Percentiles rank a stretch among this genome's conserved stretches.
Conservation (phyloP, 805 yeast species). For the Jamesozyma spencerorum region DNA sequence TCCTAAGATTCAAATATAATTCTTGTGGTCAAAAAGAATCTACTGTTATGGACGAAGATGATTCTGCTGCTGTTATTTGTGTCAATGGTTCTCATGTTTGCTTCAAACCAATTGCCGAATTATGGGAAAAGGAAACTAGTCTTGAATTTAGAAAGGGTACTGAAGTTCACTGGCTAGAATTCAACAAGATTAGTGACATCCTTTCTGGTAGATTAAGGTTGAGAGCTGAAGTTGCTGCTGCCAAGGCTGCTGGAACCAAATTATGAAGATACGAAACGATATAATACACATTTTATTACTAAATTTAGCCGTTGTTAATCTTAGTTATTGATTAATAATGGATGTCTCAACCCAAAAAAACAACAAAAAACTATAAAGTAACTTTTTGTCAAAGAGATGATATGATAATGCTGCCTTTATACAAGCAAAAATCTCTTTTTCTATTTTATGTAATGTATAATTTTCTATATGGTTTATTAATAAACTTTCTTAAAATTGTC, state of each 20-base stretch:
- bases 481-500: neutral
- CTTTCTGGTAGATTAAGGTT: constrained; percentile 60
- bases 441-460: constrained; percentile 2
- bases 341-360: neutral
- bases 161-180: constrained; percentile 58
- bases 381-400: neutral
- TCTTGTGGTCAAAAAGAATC: constrained; percentile 40
- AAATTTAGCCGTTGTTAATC: neutral
- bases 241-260: constrained; percentile 1
- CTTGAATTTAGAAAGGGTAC: constrained; percentile 55
- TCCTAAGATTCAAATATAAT: constrained; percentile 43
- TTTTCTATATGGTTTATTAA: neutral
- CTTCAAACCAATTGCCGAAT: constrained; percentile 45
- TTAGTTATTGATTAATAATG: neutral
- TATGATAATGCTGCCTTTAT: neutral
- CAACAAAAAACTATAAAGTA: neutral
- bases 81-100: constrained; percentile 56
- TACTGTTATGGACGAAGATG: constrained; percentile 35
- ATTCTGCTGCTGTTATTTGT: constrained; percentile 55
- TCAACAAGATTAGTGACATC: constrained; percentile 52
- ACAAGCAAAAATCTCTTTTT: neutral
- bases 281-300: neutral
- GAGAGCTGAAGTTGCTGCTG: constrained; percentile 33
- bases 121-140: constrained; percentile 57
- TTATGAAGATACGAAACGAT: constrained; percentile 3